phyloP scores from a whole-genome alignment of 2,329 filamentous ascomycete species.

The Orbilia quercus region DNA sequence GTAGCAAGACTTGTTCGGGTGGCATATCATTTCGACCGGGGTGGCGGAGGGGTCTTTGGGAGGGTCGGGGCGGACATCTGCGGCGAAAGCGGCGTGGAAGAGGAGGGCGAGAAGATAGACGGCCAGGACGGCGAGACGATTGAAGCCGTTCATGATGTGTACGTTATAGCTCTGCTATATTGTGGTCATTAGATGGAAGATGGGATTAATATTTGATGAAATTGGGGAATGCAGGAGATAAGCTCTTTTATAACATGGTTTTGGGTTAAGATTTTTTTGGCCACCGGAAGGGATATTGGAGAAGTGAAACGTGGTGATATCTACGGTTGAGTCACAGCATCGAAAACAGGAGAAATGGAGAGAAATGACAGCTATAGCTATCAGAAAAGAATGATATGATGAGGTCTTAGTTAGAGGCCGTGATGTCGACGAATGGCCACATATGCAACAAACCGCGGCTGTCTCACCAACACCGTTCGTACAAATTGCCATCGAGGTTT shows the following conservation, averaged over 20 bases:
- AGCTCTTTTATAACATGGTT: constrained; percentile 14
- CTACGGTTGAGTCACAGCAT: constrained; percentile 21
- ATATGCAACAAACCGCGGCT: not conserved
- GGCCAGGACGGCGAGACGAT: constrained; percentile 35
- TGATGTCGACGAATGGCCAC: not conserved
- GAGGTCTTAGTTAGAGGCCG: too few relatives aligned
- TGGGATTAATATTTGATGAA: constrained; percentile 3
- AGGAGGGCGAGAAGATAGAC: constrained; percentile 48
- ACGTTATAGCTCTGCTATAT: constrained; percentile 58
- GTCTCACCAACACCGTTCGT: not conserved
- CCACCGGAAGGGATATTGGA: not conserved
- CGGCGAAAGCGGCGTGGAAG: constrained; percentile 39
- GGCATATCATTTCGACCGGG: constrained; percentile 71
- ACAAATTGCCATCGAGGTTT: not conserved
- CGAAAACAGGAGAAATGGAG: not conserved
- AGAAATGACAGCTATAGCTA: not conserved
- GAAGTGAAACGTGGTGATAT: constrained; percentile 37
- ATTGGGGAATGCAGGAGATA: not conserved
- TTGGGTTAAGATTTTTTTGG: not conserved
- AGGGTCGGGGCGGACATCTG: not conserved
- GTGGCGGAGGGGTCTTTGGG: not conserved
- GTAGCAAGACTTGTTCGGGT: constrained; percentile 71
- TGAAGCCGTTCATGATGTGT: constrained; percentile 41
- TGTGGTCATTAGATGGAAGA: constrained; percentile 64
- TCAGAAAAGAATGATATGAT: too few relatives aligned